A percentile compares a stretch with the other conserved stretches of the same genome.
Evolutionary conservation across 495 filamentous ascomycete genomes (phyloP).

Genomic region (Wilcoxina mikolae): DNA sequence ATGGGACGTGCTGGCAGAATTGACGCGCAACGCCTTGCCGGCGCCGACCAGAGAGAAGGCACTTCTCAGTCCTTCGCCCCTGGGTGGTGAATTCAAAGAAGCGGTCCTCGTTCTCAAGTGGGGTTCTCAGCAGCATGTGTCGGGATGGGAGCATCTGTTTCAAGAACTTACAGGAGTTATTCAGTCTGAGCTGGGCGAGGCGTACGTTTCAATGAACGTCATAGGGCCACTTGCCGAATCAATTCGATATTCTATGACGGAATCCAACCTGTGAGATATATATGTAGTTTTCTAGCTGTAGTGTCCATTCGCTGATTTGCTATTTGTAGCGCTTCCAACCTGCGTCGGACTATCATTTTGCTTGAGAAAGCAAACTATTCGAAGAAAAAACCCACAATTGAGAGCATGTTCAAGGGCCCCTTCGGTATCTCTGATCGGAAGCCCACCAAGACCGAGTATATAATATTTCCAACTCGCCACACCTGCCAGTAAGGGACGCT

Average conservation of each 20-base stretch:
- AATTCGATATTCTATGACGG: slow-evolving; percentile 15
- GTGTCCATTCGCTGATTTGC: slow-evolving; percentile 1
- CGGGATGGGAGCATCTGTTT: slow-evolving; percentile 49
- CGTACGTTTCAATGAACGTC: slow-evolving; percentile 43
- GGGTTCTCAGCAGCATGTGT: slow-evolving; percentile 38
- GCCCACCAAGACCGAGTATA: slow-evolving; percentile 18
- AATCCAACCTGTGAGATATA: neutral
- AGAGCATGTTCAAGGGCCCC: slow-evolving; percentile 14
- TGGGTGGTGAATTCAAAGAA: slow-evolving; percentile 53
- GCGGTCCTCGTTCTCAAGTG: slow-evolving; percentile 49
- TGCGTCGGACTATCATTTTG: slow-evolving; percentile 14
- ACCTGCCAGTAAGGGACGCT: slow-evolving; percentile 5
- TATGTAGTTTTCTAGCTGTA: neutral
- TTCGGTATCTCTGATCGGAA: slow-evolving; percentile 12
- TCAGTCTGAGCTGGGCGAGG: slow-evolving; percentile 50
- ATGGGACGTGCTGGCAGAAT: slow-evolving; percentile 32
- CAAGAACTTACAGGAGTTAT: slow-evolving; percentile 43
- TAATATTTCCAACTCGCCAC: neutral
- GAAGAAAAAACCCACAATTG: slow-evolving; percentile 14
- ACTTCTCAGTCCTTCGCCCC: slow-evolving; percentile 12
- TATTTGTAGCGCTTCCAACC: slow-evolving; percentile 9
- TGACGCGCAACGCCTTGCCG: slow-evolving; percentile 27
- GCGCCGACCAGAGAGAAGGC: slow-evolving; percentile 17
- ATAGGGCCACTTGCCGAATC: slow-evolving; percentile 56
- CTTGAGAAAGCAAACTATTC: slow-evolving; percentile 17